Evolutionary conservation across 495 filamentous ascomycete species (phyloP).

Genomic region (Xylaria flabelliformis): DNA sequence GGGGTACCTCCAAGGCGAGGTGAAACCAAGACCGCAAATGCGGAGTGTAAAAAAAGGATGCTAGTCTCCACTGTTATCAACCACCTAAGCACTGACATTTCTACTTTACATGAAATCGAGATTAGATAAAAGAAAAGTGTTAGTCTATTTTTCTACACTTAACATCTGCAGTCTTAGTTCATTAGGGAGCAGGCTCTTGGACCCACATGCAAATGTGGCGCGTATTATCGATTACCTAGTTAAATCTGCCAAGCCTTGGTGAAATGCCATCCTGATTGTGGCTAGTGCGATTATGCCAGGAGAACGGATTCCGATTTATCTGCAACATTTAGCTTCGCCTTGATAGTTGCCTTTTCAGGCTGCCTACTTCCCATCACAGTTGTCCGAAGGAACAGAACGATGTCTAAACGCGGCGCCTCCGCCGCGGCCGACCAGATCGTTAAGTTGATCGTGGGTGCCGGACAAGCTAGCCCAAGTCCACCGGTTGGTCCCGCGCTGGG

Average conservation of each 20-base stretch:
- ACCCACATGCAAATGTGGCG: not conserved
- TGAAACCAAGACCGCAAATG: no score
- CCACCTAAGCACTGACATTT: no score
- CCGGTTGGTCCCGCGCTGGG: constrained; percentile 96
- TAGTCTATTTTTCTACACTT: no score
- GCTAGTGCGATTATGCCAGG: constrained; percentile 11
- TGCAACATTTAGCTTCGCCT: not conserved
- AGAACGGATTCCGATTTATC: not conserved
- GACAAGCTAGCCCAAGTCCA: constrained; percentile 95
- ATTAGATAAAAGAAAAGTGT: no score
- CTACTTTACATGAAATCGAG: no score
- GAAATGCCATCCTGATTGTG: not conserved
- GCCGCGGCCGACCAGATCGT: constrained; percentile 75
- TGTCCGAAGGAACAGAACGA: constrained; percentile 49
- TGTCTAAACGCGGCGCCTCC: constrained; percentile 77
- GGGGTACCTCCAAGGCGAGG: constrained; percentile 8
- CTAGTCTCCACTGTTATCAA: no score
- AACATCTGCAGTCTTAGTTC: no score
- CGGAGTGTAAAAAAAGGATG: no score
- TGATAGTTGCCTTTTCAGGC: not conserved
- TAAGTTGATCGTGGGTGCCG: constrained; percentile 97
- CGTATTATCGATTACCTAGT: constrained; percentile 24
- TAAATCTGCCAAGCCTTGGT: not conserved
- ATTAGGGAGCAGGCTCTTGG: not conserved
- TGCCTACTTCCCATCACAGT: not conserved